Percentiles rank a stretch among this genome's conserved stretches.
Evolutionary conservation across 768 basidiomycete genomes (phyloP).

Genomic region (Mrakia blollopis): DNA sequence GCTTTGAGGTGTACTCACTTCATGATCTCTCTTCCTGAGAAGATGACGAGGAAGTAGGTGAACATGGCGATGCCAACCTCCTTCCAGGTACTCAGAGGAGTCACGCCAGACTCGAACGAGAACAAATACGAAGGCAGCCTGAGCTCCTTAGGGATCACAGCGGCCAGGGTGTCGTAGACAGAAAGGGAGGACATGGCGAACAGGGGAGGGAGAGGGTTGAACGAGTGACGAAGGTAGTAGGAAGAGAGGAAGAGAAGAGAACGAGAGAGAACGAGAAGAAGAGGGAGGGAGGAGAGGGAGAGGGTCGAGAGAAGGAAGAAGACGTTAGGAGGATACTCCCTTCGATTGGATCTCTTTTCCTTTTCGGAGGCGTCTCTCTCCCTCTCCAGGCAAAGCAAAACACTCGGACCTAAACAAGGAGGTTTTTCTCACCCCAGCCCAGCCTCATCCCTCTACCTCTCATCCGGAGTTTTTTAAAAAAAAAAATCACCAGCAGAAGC

Average conservation of each 20-base stretch:
- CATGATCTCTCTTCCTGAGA: slow-evolving; percentile 79
- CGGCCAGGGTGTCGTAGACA: slow-evolving; percentile 31
- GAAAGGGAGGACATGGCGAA: not conserved
- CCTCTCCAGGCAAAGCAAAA: too few relatives aligned
- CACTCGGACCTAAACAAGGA: too few relatives aligned
- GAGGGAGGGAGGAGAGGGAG: not conserved
- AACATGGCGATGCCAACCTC: slow-evolving; percentile 65
- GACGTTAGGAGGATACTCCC: not conserved
- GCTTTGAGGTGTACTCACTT: slow-evolving; percentile 47
- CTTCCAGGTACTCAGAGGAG: slow-evolving; percentile 71
- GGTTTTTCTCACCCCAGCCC: too few relatives aligned
- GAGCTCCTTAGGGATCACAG: slow-evolving; percentile 36
- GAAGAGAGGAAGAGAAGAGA: not conserved
- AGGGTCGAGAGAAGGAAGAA: not conserved
- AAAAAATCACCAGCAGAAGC: too few relatives aligned
- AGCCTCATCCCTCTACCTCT: too few relatives aligned
- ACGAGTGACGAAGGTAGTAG: not conserved
- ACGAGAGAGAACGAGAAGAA: not conserved
- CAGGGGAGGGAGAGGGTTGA: not conserved
- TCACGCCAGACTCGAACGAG: slow-evolving; percentile 65
- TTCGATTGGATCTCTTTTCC: too few relatives aligned
- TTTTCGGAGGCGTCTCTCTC: too few relatives aligned
- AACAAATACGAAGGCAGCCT: slow-evolving; percentile 48
- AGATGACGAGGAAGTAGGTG: slow-evolving; percentile 82
- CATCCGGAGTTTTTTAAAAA: too few relatives aligned